phyloP scores from a whole-genome alignment of 352 stramenopile genomes.

The Phytophthora europaea region DNA sequence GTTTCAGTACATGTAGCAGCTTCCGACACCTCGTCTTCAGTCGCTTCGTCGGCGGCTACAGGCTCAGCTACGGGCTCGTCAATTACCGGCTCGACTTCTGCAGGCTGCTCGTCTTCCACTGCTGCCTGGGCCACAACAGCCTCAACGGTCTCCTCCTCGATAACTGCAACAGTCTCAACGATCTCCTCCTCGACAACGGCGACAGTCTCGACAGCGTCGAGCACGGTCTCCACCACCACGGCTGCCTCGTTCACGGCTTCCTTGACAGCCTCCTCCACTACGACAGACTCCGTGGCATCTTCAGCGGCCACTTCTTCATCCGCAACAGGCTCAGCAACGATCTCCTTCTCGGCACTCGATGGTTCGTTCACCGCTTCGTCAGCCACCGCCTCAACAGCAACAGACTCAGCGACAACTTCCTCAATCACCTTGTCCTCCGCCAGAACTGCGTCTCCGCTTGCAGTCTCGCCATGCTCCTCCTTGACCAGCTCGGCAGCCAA shows the following conservation, averaged over 20 bases:
- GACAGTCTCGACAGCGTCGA: conserved; percentile 15
- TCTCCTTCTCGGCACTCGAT: background rate
- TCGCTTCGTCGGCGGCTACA: background rate
- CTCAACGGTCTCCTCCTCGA: background rate
- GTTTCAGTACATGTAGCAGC: background rate
- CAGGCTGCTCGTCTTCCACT: background rate
- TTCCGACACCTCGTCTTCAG: background rate
- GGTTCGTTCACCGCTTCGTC: background rate
- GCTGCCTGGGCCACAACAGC: background rate
- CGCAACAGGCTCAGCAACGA: background rate
- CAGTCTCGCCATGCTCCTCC: background rate
- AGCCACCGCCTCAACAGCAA: background rate
- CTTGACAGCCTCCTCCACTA: background rate
- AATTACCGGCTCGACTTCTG: background rate
- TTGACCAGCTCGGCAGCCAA: background rate
- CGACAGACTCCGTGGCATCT: background rate
- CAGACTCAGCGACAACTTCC: background rate
- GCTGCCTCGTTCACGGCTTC: background rate
- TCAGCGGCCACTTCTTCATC: background rate
- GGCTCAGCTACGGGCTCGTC: conserved; percentile 13
- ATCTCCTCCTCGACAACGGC: conserved; percentile 1
- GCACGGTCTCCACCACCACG: conserved; percentile 8
- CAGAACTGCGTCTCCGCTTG: background rate
- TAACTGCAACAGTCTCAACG: background rate
- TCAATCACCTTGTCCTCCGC: background rate